These are phyloP conservation scores for Taiozyma sp. DNA, from an alignment of 1,139 yeast species.

Conservation along the genomic window DNA sequence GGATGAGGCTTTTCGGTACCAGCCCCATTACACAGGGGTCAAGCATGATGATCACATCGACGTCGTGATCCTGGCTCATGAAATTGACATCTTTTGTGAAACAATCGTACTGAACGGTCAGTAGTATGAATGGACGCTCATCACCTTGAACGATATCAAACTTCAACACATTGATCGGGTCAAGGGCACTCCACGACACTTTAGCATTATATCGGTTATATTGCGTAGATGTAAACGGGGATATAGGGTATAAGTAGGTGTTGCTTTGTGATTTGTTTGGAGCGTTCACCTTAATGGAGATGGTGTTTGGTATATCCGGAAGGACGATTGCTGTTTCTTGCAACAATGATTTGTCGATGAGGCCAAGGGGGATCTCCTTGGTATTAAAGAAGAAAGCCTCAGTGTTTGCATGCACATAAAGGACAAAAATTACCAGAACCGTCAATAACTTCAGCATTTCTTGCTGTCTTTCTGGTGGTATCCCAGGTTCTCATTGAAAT, in stretches of 20 bases:
- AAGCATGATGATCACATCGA: conserved; percentile 1
- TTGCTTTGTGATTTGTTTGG: background rate
- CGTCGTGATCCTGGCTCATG: conserved; percentile 8
- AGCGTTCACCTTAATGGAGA: conserved; percentile 1
- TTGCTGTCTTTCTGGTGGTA: background rate
- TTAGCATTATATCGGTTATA: conserved; percentile 18
- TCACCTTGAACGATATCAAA: conserved; percentile 6
- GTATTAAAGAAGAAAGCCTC: conserved; percentile 16
- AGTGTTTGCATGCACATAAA: conserved; percentile 9
- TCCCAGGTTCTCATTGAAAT: background rate
- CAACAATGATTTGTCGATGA: background rate
- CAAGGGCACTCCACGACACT: conserved; percentile 23
- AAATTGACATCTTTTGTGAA: conserved; percentile 9
- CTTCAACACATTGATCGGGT: conserved; percentile 11
- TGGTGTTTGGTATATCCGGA: conserved; percentile 3
- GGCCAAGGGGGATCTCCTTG: background rate
- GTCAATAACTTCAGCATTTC: background rate
- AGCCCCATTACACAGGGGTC: conserved; percentile 6
- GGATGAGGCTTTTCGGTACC: conserved; percentile 10
- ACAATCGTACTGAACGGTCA: conserved; percentile 11
- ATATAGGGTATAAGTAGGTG: background rate
- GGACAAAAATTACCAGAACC: background rate
- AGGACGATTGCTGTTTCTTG: background rate
- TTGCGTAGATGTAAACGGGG: background rate
- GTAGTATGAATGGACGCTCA: conserved; percentile 2